Percentiles rank a stretch among this genome's conserved stretches.
Conservation (phyloP, 2,329 filamentous ascomycete species). For the Pseudogymnoascus sp. region DNA sequence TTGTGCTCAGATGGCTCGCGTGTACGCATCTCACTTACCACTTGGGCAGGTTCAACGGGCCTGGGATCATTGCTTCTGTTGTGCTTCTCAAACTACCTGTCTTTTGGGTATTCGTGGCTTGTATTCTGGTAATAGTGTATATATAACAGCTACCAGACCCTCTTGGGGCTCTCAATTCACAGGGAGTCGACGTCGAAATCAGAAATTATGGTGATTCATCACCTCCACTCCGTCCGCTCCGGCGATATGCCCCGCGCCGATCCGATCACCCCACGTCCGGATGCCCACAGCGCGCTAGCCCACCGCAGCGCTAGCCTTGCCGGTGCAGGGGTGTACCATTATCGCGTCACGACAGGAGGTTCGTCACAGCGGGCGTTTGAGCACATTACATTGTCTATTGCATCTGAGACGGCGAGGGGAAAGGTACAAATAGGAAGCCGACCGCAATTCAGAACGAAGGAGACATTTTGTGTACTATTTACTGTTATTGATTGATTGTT, state of each 20-base stretch:
- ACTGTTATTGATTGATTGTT: background rate
- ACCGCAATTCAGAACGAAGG: background rate
- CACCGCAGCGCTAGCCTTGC: background rate
- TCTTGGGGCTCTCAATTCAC: background rate
- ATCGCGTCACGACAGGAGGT: background rate
- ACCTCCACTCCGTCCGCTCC: background rate
- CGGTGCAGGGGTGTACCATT: background rate
- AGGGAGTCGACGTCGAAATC: background rate
- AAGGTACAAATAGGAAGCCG: background rate
- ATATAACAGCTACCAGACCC: background rate
- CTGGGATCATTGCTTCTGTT: background rate
- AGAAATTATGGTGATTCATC: background rate
- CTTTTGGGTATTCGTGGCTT: background rate
- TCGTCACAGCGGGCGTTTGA: background rate
- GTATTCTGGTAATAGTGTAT: background rate
- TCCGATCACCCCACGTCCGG: constrained; percentile 3
- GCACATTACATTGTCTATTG: background rate
- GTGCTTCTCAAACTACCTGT: background rate
- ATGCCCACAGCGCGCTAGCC: background rate
- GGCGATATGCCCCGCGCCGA: constrained; percentile 2
- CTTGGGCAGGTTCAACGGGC: background rate
- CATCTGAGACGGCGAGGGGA: background rate
- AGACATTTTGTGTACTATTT: background rate
- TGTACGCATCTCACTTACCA: background rate
- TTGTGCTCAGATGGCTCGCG: background rate